Evolutionary conservation across 2,329 filamentous ascomycete species (phyloP).

Genomic region (Coniochaeta pulveracea): DNA sequence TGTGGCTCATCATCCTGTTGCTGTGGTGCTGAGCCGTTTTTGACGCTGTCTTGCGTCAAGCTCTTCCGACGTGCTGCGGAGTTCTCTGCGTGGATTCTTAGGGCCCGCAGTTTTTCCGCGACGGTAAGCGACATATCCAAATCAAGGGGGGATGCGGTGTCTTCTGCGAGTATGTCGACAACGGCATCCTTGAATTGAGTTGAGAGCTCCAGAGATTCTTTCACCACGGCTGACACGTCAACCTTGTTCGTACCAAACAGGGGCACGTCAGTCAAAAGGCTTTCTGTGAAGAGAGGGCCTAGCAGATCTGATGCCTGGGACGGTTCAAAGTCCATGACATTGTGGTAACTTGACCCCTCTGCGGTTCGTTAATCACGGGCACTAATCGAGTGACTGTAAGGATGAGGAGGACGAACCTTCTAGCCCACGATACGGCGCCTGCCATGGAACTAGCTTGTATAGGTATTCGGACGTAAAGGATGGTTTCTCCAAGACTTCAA

Average conservation of each 20-base stretch:
- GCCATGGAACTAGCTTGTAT: constrained; percentile 51
- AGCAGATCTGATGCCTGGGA: constrained; percentile 39
- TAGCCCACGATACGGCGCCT: constrained; percentile 43
- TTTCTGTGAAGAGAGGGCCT: constrained; percentile 41
- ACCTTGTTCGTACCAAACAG: constrained; percentile 44
- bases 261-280: constrained; percentile 39
- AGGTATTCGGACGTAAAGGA: constrained; percentile 45
- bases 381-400: not conserved
- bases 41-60: not conserved
- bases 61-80: constrained; percentile 6
- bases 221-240: constrained; percentile 28
- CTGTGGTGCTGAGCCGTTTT: not conserved
- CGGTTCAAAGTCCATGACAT: constrained; percentile 48
- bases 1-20: constrained; percentile 16
- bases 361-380: constrained; percentile 1
- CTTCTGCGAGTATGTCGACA: constrained; percentile 23
- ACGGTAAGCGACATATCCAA: constrained; percentile 24
- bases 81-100: constrained; percentile 26
- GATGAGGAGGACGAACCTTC: constrained; percentile 28
- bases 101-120: constrained; percentile 34
- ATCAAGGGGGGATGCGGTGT: constrained; percentile 5
- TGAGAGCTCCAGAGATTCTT: constrained; percentile 25
- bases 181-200: constrained; percentile 20
- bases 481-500: constrained; percentile 52
- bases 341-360: constrained; percentile 39